These are phyloP conservation scores for Chalciporus pseudorubinellus DNA, from an alignment of 768 basidiomycete genomes.

Conservation along the genomic window DNA sequence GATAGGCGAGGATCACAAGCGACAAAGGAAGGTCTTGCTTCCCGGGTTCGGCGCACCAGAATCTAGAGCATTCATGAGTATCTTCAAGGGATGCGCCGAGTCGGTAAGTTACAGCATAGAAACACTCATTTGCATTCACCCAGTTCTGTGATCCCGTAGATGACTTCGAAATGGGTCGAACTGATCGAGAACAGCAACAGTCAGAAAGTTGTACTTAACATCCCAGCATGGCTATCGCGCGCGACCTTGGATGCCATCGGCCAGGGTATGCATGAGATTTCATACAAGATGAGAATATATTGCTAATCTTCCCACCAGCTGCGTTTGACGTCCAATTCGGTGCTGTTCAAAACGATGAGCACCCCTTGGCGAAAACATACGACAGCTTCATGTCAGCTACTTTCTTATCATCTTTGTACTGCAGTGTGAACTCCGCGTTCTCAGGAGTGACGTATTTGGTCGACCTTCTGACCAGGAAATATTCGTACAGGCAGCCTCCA, in stretches of 20 bases:
- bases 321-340: too few relatives aligned
- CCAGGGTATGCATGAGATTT: too few relatives aligned
- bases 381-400: too few relatives aligned
- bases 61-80: slow-evolving; percentile 47
- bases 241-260: too few relatives aligned
- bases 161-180: slow-evolving; percentile 26
- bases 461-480: slow-evolving; percentile 14
- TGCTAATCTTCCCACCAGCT: slow-evolving; percentile 22
- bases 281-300: background rate
- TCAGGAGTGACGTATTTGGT: slow-evolving; percentile 16
- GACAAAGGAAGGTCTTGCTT: too few relatives aligned
- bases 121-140: background rate
- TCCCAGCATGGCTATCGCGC: too few relatives aligned
- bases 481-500: slow-evolving; percentile 13
- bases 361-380: slow-evolving; percentile 11
- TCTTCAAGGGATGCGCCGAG: slow-evolving; percentile 46
- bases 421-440: background rate
- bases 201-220: too few relatives aligned
- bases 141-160: slow-evolving; percentile 10
- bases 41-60: slow-evolving; percentile 55
- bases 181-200: too few relatives aligned
- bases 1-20: too few relatives aligned
- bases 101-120: too few relatives aligned
- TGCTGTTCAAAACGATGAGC: slow-evolving; percentile 5
- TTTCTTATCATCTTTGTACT: too few relatives aligned